A percentile compares a stretch with the other conserved stretches of the same genome.
Evolutionary conservation across 2,329 filamentous ascomycete species (phyloP).

Genomic region (Ambrosiella beaveri): DNA sequence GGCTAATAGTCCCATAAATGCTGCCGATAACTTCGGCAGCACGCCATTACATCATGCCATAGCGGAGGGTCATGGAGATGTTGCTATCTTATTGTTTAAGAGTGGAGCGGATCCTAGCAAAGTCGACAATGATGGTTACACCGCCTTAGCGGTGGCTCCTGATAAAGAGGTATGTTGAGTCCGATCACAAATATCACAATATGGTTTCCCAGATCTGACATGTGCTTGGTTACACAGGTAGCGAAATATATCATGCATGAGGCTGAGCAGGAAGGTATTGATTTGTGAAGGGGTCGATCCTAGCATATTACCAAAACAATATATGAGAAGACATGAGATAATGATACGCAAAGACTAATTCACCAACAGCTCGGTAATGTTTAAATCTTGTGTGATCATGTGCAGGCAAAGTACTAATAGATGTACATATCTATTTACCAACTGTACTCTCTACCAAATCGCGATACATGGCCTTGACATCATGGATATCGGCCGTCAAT

Average conservation of each 20-base stretch:
- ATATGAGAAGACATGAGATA: background rate
- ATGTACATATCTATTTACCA: slow-evolving; percentile 1
- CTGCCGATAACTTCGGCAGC: slow-evolving; percentile 64
- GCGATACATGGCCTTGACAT: slow-evolving; percentile 91
- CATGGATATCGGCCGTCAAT: slow-evolving; percentile 68
- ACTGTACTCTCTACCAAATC: slow-evolving; percentile 78
- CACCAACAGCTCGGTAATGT: background rate
- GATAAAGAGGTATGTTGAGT: slow-evolving; percentile 50
- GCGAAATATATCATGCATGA: slow-evolving; percentile 58
- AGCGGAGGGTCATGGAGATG: slow-evolving; percentile 64
- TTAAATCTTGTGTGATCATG: background rate
- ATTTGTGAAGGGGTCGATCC: background rate
- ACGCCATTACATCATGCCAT: slow-evolving; percentile 82
- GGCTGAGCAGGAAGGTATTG: slow-evolving; percentile 69
- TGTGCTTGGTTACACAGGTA: slow-evolving; percentile 32
- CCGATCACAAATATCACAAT: background rate
- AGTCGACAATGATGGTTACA: slow-evolving; percentile 50
- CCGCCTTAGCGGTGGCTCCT: slow-evolving; percentile 69
- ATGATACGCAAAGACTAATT: background rate
- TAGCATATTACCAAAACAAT: too few relatives aligned
- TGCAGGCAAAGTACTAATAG: background rate
- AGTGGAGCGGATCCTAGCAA: slow-evolving; percentile 70
- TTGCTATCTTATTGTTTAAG: slow-evolving; percentile 66
- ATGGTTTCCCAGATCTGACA: background rate
- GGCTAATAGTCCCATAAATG: slow-evolving; percentile 63